These are phyloP conservation scores for Vicia faba DNA, from an alignment of 306 rosid species.

Conservation along the genomic window DNA sequence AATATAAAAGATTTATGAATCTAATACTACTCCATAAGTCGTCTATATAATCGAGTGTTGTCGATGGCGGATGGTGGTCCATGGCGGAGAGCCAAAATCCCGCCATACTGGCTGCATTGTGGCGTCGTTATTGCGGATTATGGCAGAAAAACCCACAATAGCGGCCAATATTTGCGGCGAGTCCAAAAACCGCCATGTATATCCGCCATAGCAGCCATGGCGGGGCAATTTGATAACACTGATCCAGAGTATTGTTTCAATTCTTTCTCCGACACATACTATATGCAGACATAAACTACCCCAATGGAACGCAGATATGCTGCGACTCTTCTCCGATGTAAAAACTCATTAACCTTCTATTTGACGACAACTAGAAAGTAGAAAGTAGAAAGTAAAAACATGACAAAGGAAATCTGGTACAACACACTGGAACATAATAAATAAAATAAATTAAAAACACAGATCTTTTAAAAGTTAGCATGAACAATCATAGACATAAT, in stretches of 20 bases:
- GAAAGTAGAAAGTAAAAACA: not conserved
- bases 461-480: not conserved
- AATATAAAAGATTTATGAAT: constrained; percentile 1
- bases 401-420: not conserved
- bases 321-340: not conserved
- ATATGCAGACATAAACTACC: constrained; percentile 11
- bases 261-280: not conserved
- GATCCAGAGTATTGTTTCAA: not conserved
- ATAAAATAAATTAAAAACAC: not conserved
- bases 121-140: too few relatives aligned
- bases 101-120: too few relatives aligned
- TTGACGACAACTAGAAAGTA: not conserved
- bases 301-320: not conserved
- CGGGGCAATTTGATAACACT: too few relatives aligned
- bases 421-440: not conserved
- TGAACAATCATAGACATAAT: not conserved
- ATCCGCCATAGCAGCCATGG: too few relatives aligned
- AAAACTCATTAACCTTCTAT: not conserved
- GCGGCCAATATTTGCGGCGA: too few relatives aligned
- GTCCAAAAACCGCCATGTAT: too few relatives aligned
- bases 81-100: too few relatives aligned
- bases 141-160: too few relatives aligned
- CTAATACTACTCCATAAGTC: constrained; percentile 8
- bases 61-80: too few relatives aligned
- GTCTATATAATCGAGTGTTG: not conserved